A percentile compares a stretch with the other conserved stretches of the same genome.
Conservation (phyloP, 2,329 filamentous ascomycete genomes). For the Sporothrix sp. region DNA sequence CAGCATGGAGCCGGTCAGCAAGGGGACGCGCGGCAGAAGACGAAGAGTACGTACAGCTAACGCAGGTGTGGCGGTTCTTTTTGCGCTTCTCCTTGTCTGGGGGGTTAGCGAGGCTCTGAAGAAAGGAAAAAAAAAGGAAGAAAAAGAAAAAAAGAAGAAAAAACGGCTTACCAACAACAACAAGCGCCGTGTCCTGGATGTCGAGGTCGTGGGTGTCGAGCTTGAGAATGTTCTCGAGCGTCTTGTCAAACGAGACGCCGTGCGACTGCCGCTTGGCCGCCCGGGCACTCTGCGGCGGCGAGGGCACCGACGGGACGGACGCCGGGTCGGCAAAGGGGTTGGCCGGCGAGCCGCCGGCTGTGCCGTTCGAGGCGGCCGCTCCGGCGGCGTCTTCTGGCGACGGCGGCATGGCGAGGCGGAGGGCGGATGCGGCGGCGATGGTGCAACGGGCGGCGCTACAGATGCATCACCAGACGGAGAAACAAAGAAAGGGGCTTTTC, state of each 20-base stretch:
- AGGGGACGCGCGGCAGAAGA: neutral
- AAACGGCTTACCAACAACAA: constrained; percentile 17
- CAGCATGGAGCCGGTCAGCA: neutral
- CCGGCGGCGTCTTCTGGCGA: too few relatives aligned
- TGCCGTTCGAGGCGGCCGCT: too few relatives aligned
- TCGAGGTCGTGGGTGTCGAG: constrained; percentile 18
- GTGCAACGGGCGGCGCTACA: neutral
- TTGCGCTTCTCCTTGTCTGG: constrained; percentile 18
- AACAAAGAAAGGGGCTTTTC: too few relatives aligned
- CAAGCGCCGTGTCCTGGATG: constrained; percentile 15
- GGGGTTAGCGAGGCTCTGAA: neutral
- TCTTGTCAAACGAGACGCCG: constrained; percentile 20
- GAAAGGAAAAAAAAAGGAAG: neutral
- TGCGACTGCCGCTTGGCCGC: constrained; percentile 11
- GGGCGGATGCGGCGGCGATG: neutral
- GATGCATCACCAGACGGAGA: neutral
- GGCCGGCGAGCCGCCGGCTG: neutral
- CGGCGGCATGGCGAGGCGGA: too few relatives aligned
- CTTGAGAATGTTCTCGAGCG: constrained; percentile 18
- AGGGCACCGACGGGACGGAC: neutral
- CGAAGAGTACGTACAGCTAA: constrained; percentile 5
- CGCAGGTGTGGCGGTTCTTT: constrained; percentile 17
- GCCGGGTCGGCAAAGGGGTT: neutral
- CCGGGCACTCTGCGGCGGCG: constrained; percentile 3
- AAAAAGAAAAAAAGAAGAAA: neutral